Conservation (phyloP, 169 alveolate species). For the Perkinsus marinus region DNA sequence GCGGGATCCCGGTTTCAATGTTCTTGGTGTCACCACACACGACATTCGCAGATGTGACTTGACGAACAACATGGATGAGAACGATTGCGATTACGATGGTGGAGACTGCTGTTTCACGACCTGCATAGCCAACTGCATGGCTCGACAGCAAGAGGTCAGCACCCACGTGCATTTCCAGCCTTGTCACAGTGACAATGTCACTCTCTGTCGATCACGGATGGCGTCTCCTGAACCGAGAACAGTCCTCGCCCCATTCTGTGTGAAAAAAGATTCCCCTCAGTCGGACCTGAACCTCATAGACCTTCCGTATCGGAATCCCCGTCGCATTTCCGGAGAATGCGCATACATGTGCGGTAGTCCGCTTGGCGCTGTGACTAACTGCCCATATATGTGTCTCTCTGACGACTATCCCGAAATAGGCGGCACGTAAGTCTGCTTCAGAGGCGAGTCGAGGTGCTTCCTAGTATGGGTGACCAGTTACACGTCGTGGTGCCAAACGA, state of each 20-base stretch:
- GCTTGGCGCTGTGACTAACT: neutral
- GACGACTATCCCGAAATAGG: neutral
- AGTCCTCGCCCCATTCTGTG: neutral
- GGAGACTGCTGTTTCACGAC: slow-evolving; percentile 4
- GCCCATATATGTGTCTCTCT: neutral
- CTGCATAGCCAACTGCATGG: neutral
- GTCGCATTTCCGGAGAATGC: neutral
- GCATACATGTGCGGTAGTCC: neutral
- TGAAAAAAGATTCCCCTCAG: neutral
- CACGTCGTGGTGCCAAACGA: neutral
- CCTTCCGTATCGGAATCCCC: neutral
- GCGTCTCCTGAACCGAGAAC: neutral
- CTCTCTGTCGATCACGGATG: neutral
- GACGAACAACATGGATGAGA: neutral
- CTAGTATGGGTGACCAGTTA: neutral
- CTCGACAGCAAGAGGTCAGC: neutral
- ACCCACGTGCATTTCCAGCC: too few species aligned
- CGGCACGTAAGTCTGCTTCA: neutral
- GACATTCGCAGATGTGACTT: neutral
- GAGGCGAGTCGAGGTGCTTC: neutral
- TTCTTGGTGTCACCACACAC: too few species aligned
- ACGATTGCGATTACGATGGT: neutral
- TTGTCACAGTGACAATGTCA: neutral
- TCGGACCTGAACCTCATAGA: neutral
- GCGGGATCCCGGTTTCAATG: too few species aligned